Conservation (phyloP, 2,329 filamentous ascomycete genomes). For the Penicillium sp. region DNA sequence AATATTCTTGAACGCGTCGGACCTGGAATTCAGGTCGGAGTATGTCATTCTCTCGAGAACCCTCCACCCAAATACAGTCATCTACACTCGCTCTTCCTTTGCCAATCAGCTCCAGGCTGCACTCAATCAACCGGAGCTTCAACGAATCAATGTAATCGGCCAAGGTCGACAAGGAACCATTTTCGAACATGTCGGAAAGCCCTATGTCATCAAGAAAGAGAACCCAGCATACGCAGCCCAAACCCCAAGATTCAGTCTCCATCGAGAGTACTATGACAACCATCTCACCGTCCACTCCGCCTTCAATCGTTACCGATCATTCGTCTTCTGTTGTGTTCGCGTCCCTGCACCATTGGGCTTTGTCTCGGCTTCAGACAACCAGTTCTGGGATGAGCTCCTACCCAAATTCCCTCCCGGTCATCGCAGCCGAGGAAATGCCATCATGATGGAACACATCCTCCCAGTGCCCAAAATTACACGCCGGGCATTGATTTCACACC, state of each 20-base stretch:
- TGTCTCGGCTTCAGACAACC: background rate
- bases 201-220: background rate
- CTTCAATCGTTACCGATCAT: background rate
- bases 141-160: background rate
- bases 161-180: background rate
- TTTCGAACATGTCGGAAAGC: background rate
- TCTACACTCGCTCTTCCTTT: background rate
- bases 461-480: background rate
- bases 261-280: background rate
- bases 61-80: background rate
- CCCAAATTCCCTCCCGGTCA: background rate
- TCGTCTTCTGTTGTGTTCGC: background rate
- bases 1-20: background rate
- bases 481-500: background rate
- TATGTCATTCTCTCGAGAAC: background rate
- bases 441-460: background rate
- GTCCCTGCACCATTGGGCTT: background rate
- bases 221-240: background rate
- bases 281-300: background rate
- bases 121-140: background rate
- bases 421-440: background rate
- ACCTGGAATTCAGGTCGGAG: background rate
- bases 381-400: background rate
- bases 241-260: background rate
- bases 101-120: background rate